Evolutionary conservation across 2,329 filamentous ascomycete genomes (phyloP), one percentile per base, ranked within the genome.

Genomic region (Stachybotrys elegans): DNA sequence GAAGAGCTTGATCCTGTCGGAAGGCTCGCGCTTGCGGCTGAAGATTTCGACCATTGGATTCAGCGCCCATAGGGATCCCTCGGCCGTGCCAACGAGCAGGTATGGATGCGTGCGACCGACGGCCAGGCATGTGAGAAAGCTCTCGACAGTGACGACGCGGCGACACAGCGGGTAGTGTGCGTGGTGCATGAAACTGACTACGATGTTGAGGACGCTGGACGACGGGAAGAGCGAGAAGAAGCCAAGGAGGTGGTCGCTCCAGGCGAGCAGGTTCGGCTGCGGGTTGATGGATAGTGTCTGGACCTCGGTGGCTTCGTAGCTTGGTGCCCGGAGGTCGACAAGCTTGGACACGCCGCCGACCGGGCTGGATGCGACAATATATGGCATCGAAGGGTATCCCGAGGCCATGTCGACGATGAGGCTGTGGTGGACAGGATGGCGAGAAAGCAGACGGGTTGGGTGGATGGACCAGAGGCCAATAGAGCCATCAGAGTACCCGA

Each of bases 401-500:
- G 76, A 75, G 45, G 69, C 68, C 23, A 82, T 68, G 51, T 81
- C 75, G 47, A 80, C 66, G 4, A 81, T 65, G 43, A 69, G 62
- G 40, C 70, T 77, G 47, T 72, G 70, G 52, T 81, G 78, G n/a
- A 75, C 64, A 5, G 72, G 67, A 40, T 76, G 70, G 3, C 78
- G 71, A 34, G 71, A 71, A 22, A 81, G 62, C 41, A 79, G 60
- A 21, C 65, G 59, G 36, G 57, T 61, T 1, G 78, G 78, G 31
- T 66, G 64, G 34, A 81, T 53, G 11, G 77, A 81, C 78, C 78
- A 82, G 11, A 81, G 61, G 17, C 69, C 68, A 27, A 81, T 63
- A 17, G 73, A 76, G 23, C 78, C 78, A 47, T 82, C 78, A 0
- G 69, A 70, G 54, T 80, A 76, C 40, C 76, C 78, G 22, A 78